Evolutionary conservation across 1,139 yeast genomes (phyloP).

Genomic region (Hyphopichia wangnamkhiaoensis): DNA sequence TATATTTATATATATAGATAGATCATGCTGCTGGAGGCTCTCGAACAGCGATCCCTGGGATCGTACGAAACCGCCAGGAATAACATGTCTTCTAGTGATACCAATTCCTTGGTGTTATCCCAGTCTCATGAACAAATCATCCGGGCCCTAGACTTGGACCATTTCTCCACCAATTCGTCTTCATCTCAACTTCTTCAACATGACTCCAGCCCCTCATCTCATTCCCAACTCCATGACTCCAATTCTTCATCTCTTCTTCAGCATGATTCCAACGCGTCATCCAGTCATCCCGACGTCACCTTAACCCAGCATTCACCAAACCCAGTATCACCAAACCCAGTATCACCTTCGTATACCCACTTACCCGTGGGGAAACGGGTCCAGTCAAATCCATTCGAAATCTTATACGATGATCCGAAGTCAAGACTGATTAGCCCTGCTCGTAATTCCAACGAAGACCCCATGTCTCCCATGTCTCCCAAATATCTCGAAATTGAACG

Average conservation of each 20-base stretch:
- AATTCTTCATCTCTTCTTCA: not conserved
- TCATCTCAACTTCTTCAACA: not conserved
- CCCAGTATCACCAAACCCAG: conserved; percentile 1
- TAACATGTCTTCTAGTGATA: conserved; percentile 8
- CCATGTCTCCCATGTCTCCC: not conserved
- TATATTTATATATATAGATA: no score
- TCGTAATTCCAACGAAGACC: not conserved
- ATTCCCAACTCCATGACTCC: not conserved
- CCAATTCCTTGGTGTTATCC: not conserved
- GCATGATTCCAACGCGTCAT: not conserved
- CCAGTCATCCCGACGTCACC: not conserved
- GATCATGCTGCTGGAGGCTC: not conserved
- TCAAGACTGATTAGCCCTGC: not conserved
- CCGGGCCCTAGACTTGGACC: not conserved
- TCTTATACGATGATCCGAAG: conserved; percentile 14
- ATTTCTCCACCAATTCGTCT: not conserved
- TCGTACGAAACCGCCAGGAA: conserved; percentile 16
- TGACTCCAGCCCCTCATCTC: not conserved
- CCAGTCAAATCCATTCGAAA: conserved; percentile 23
- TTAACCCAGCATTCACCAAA: not conserved
- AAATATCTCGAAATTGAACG: conserved; percentile 2
- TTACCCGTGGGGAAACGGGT: conserved; percentile 15
- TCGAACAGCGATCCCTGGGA: conserved; percentile 10
- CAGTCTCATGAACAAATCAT: conserved; percentile 2
- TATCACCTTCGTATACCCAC: not conserved